Evolutionary conservation across 306 rosid species (phyloP).

Genomic region (Prunus dulcis): DNA sequence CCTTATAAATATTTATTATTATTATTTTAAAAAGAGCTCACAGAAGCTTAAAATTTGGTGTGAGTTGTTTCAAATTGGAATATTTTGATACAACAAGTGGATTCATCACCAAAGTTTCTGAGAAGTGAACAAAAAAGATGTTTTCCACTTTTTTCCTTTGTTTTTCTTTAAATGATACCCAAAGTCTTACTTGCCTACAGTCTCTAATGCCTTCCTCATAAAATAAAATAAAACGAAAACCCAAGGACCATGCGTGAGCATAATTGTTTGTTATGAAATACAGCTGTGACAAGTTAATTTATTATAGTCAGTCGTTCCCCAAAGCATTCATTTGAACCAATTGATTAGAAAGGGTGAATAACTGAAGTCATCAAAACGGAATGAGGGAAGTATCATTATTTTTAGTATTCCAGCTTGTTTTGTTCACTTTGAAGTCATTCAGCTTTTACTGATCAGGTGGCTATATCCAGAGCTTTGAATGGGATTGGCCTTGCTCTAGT

Average conservation of each 20-base stretch:
- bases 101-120: not conserved
- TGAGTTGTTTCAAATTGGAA: not conserved
- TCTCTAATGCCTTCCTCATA: not conserved
- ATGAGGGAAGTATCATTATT: conserved; percentile 6
- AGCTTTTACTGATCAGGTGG: conserved; percentile 57
- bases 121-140: not conserved
- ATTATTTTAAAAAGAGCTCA: not conserved
- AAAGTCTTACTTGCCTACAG: not conserved
- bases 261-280: not conserved
- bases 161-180: not conserved
- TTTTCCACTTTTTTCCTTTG: too few relatives aligned
- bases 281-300: not conserved
- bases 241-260: not conserved
- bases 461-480: conserved; percentile 83
- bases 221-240: not conserved
- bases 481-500: conserved; percentile 95
- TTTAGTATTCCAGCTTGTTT: conserved; percentile 32
- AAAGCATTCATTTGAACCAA: not conserved
- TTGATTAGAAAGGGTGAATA: not conserved
- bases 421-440: conserved; percentile 39
- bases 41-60: not conserved
- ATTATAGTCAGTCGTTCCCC: not conserved
- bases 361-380: conserved; percentile 12
- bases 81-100: not conserved
- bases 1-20: not conserved